These are phyloP conservation scores for Talaromyces sp. DNA, from an alignment of 2,329 filamentous ascomycete genomes.

Conservation along the genomic window DNA sequence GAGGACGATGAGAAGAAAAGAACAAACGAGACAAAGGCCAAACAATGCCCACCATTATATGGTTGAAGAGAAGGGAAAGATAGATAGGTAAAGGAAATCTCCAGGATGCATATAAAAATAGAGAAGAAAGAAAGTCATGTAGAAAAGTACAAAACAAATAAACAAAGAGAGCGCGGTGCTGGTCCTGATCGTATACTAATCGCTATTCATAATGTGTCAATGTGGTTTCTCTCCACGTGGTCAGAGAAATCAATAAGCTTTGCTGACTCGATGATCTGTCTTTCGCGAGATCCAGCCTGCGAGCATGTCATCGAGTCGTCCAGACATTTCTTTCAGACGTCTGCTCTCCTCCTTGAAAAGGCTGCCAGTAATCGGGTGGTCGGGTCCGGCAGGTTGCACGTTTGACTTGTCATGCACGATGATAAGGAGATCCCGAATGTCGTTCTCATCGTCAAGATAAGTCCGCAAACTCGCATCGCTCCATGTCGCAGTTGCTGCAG, in stretches of 20 bases:
- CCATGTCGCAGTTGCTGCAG: slow-evolving; percentile 63
- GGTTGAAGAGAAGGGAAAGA: slow-evolving; percentile 16
- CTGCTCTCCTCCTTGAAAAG: slow-evolving; percentile 86
- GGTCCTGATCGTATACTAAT: slow-evolving; percentile 3
- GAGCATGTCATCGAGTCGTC: slow-evolving; percentile 83
- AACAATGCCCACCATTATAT: slow-evolving; percentile 18
- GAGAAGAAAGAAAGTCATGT: neutral
- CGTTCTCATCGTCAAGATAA: slow-evolving; percentile 85
- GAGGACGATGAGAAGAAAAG: slow-evolving; percentile 18
- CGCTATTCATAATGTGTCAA: slow-evolving; percentile 9
- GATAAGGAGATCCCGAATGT: slow-evolving; percentile 83
- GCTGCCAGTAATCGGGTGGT: slow-evolving; percentile 77
- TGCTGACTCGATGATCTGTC: slow-evolving; percentile 24
- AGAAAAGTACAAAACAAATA: slow-evolving; percentile 15
- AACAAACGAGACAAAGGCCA: slow-evolving; percentile 14
- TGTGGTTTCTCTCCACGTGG: neutral
- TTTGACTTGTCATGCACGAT: slow-evolving; percentile 92
- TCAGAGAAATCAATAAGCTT: slow-evolving; percentile 19
- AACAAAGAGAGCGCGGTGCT: neutral
- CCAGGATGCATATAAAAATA: neutral
- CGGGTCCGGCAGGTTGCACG: slow-evolving; percentile 71
- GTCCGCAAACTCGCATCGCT: slow-evolving; percentile 79
- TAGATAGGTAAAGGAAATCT: slow-evolving; percentile 13
- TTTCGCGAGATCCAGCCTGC: slow-evolving; percentile 68
- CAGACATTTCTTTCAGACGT: slow-evolving; percentile 80